Base-by-base conservation (phyloP, 306 rosid species). In the Nissolia schottii region DNA sequence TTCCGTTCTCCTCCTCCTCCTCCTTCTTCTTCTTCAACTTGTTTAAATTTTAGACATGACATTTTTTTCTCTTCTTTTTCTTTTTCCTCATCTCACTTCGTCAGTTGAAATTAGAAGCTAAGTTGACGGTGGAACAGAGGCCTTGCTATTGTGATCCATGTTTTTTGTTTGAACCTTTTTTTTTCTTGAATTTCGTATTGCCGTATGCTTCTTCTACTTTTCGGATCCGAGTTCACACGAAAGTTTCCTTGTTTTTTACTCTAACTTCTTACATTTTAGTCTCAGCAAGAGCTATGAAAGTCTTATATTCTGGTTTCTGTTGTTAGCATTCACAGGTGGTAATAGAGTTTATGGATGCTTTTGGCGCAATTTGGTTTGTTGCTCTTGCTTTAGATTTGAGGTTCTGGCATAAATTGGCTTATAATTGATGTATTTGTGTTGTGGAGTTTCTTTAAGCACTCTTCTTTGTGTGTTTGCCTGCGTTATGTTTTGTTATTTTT, bases 181-280 rank as follows among this genome's bases (percentile, higher is more conserved):
- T 25, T 0, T 37, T 19, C 9, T 53, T 53, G n/a, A n/a, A n/a
- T n/a, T n/a, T 14, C 10, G 6, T 5, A 45, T 72, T 10, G 0
- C 27, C 5, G 19, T 16, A 48, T 61, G 66, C 64, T 40, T 60
- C 43, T 50, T 60, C 43, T 50, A 9, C 27, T 61, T 77, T 70
- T 41, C 14, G 9, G 60, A 63, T 63, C 72, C n/a, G 28, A 37
- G 20, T 63, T 66, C 5, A 22, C 5, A 40, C 11, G 27, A 55
- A 55, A 54, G 23, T 16, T 71, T 71, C 6, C 11, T 53, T 64
- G n/a, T n/a, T n/a, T 77, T 71, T 78, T 2, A 78, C 54, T 11
- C 14, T 54, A 5, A 51, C 63, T 73, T 78, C 41, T 58, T 58
- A 58, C 43, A 58, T 32, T 58, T 31, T 29, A 6, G 3, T 12